Conservation (phyloP, 306 rosid genomes). For the Parietaria judaica region DNA sequence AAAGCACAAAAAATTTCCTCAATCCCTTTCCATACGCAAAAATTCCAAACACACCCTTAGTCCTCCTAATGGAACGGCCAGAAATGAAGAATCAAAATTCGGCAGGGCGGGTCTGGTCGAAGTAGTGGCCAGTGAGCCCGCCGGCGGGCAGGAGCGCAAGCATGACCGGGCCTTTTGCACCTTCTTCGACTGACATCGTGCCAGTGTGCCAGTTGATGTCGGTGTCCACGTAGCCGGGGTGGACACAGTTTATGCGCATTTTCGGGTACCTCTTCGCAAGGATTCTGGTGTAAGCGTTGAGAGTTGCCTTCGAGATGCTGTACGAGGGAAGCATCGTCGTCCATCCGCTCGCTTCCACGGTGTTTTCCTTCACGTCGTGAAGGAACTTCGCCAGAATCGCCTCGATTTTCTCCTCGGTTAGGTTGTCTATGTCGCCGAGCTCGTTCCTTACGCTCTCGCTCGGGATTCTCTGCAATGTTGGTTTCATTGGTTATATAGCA, state of each 20-base stretch:
- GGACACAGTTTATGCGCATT: constrained; percentile 47
- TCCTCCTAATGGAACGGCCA: background rate
- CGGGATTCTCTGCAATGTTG: constrained; percentile 40
- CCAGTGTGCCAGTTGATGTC: constrained; percentile 47
- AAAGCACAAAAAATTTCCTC: too few species aligned
- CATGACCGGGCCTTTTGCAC: constrained; percentile 42
- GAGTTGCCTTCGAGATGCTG: constrained; percentile 40
- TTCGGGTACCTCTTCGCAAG: constrained; percentile 35
- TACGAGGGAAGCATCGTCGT: constrained; percentile 44
- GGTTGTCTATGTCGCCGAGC: constrained; percentile 25
- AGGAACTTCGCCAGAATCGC: constrained; percentile 30
- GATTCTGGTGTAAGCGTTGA: constrained; percentile 51
- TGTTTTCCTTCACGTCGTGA: constrained; percentile 33
- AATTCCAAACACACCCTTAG: background rate
- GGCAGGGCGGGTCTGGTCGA: constrained; percentile 29
- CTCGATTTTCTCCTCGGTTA: constrained; percentile 47
- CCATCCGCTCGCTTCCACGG: constrained; percentile 53
- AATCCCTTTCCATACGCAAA: too few species aligned
- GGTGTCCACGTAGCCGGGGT: constrained; percentile 48
- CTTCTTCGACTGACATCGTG: constrained; percentile 32
- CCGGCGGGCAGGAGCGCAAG: constrained; percentile 39
- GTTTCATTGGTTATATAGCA: background rate
- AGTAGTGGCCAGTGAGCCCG: constrained; percentile 41
- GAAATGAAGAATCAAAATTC: background rate
- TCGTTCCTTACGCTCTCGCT: constrained; percentile 35